Base-by-base conservation (phyloP, 179 eudicot species). In the Silene noctiflora region DNA sequence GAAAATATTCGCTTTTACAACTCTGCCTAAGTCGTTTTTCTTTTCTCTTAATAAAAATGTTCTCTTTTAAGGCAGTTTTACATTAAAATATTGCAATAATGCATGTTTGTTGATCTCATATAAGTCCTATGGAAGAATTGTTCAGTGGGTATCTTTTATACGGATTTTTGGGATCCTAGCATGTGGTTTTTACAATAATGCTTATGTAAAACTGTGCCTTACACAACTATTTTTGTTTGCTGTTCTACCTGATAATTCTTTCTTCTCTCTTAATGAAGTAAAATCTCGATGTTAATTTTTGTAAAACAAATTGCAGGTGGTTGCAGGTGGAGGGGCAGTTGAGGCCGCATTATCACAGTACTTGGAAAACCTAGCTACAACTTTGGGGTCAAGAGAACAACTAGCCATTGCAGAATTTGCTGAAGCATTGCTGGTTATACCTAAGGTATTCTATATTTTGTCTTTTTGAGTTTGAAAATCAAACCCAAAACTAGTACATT, bases 311-410 rank as follows among this genome's bases (percentile, higher is more conserved):
- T 44, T 75, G 63, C 90, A 92, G 97, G 98, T 94, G 72, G 98
- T 94, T 77, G 95, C 98, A 16, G 97, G 97, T 71, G 97, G 97
- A 73, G 98, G 98, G 63, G 98, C 98, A 19, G 97, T 92, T 71
- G 99, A 95, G 85, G 90, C 97, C 39, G 93, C 99, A 56, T 83
- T 95, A 72, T 91, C 95, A 72, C 96, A 92, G 48, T 95, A 89
- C 81, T 82, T 95, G 85, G 99, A 95, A 85, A 83, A 91, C 72
- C 89, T 93, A 16, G 99, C 99, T 73, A 95, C 97, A 14, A 95
- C 96, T 61, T 78, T 95, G 69, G 99, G 99, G 73, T 95, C 96
- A 56, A 89, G 97, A 72, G 99, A 95, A 86, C 99, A 95, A 84
- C 80, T 93, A 68, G 99, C 99, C 39, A 91, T 95, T 81, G 99